Evolutionary conservation across 805 yeast genomes (phyloP).

Genomic region (Kuraishia piskuri): DNA sequence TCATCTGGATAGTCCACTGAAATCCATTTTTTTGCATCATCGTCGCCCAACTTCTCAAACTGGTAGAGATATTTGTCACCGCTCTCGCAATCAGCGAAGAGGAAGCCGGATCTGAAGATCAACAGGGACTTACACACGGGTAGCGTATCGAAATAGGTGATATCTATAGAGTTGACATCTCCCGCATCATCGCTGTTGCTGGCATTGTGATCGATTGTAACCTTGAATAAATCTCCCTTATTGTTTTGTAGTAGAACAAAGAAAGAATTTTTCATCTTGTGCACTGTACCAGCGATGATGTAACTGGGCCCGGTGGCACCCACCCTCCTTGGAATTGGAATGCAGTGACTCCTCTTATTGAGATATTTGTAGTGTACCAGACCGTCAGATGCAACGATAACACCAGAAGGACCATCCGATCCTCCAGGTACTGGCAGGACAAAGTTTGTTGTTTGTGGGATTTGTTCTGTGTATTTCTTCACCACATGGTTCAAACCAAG

Average conservation of each 20-base stretch:
- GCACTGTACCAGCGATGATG: conserved; percentile 54
- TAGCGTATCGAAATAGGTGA: conserved; percentile 71
- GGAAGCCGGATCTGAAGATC: conserved; percentile 67
- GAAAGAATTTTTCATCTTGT: conserved; percentile 52
- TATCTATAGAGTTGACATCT: conserved; percentile 30
- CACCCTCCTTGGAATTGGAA: conserved; percentile 50
- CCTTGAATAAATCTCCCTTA: conserved; percentile 69
- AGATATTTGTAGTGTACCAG: conserved; percentile 42
- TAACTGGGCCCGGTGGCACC: conserved; percentile 13
- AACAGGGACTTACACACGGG: conserved; percentile 47
- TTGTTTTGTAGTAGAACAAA: conserved; percentile 65
- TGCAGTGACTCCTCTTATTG: conserved; percentile 20
- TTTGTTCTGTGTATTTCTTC: conserved; percentile 33
- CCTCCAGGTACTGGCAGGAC: conserved; percentile 68
- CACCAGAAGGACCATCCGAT: conserved; percentile 62
- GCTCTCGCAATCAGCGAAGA: conserved; percentile 57
- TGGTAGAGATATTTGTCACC: conserved; percentile 68
- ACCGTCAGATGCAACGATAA: conserved; percentile 53
- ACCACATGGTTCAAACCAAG: conserved; percentile 76
- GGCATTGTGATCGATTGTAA: conserved; percentile 38
- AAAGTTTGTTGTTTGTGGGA: conserved; percentile 35
- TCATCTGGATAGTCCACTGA: conserved; percentile 27
- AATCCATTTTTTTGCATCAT: conserved; percentile 25
- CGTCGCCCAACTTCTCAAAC: conserved; percentile 67
- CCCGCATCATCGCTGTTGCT: conserved; percentile 31